phyloP scores from a whole-genome alignment of 352 stramenopile species.

The Phytophthora pistaciae region DNA sequence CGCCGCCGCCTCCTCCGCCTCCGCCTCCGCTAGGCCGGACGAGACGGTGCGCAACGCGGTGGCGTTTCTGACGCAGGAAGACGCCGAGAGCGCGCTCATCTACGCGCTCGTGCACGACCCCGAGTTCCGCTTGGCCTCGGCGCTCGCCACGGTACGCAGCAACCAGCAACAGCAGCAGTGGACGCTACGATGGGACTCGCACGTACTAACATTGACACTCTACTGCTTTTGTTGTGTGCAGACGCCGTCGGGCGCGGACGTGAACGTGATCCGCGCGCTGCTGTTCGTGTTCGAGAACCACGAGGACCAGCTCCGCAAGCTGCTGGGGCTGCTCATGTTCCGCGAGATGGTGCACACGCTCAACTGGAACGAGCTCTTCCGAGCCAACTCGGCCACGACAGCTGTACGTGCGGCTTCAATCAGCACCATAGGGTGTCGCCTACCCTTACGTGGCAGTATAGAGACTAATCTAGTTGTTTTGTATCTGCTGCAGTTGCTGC shows the following conservation, averaged over 20 bases:
- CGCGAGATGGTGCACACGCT: slow-evolving; percentile 80
- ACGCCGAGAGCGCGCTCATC: slow-evolving; percentile 73
- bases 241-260: slow-evolving; percentile 46
- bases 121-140: slow-evolving; percentile 77
- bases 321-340: slow-evolving; percentile 78
- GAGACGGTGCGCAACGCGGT: slow-evolving; percentile 75
- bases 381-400: slow-evolving; percentile 79
- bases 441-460: slow-evolving; percentile 1
- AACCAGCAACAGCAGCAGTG: background rate
- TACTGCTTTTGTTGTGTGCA: slow-evolving; percentile 12
- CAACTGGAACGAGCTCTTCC: slow-evolving; percentile 88
- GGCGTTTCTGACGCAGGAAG: slow-evolving; percentile 70
- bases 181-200: background rate
- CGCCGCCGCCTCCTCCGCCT: background rate
- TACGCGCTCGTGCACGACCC: slow-evolving; percentile 83
- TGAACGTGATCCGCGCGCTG: slow-evolving; percentile 71
- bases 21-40: slow-evolving; percentile 13
- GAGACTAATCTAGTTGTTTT: background rate
- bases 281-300: slow-evolving; percentile 79
- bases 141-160: slow-evolving; percentile 49
- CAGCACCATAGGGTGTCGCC: slow-evolving; percentile 11
- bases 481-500: slow-evolving; percentile 49
- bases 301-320: slow-evolving; percentile 78
- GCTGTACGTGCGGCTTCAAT: slow-evolving; percentile 43
- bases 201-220: background rate